These are phyloP conservation scores for Trichoderma breve DNA, from an alignment of 2,329 filamentous ascomycete genomes.

Conservation along the genomic window DNA sequence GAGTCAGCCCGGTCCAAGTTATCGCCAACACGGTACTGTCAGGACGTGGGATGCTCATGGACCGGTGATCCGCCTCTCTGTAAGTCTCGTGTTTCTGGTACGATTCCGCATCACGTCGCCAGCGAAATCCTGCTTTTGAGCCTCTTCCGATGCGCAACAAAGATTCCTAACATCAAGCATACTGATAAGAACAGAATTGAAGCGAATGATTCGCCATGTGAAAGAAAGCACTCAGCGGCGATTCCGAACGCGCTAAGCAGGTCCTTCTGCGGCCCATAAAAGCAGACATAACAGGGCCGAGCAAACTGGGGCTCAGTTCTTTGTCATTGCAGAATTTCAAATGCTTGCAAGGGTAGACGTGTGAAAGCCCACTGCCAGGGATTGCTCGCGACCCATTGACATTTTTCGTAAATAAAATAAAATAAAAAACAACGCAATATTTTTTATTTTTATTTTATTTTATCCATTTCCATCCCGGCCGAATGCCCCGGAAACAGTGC, in stretches of 20 bases:
- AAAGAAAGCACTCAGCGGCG: neutral
- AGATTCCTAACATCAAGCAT: neutral
- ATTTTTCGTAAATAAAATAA: neutral
- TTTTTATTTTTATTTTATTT: neutral
- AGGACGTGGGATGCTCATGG: neutral
- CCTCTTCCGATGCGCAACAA: neutral
- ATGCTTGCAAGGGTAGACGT: slow-evolving; percentile 1
- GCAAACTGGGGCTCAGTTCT: neutral
- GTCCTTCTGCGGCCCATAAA: slow-evolving; percentile 2
- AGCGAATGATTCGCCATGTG: neutral
- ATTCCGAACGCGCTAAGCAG: slow-evolving; percentile 11
- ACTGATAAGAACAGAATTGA: neutral
- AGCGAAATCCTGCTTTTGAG: neutral
- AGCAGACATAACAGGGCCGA: neutral
- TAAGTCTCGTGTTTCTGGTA: neutral
- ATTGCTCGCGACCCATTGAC: neutral
- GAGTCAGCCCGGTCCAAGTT: neutral
- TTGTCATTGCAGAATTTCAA: slow-evolving; percentile 6
- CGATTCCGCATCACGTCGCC: neutral
- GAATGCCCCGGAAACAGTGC: neutral
- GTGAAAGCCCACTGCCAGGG: slow-evolving; percentile 9
- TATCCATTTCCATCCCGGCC: neutral
- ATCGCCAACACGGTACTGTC: neutral
- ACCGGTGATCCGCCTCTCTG: neutral
- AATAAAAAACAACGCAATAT: neutral